Percentiles rank a stretch among this genome's conserved stretches.
These are phyloP conservation scores for Circinella umbellata DNA, from an alignment of 371 early-diverging fungal species.

Conservation along the genomic window DNA sequence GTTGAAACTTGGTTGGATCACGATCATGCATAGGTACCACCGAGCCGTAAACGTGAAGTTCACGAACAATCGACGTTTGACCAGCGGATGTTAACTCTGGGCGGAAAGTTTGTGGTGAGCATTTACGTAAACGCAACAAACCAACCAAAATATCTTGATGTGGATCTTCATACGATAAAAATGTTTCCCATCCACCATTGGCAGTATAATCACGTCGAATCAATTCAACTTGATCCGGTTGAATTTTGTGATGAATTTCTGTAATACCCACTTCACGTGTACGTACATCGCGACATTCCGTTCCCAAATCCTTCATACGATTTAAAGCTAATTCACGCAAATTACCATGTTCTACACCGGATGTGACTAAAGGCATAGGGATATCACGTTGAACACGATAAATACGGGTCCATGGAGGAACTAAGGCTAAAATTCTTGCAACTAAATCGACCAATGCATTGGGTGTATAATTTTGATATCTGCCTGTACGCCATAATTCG, in stretches of 20 bases:
- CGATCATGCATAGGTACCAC: constrained; percentile 97
- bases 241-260: constrained; percentile 96
- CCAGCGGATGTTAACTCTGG: constrained; percentile 86
- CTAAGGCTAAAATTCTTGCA: constrained; percentile 95
- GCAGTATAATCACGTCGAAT: constrained; percentile 99
- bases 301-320: constrained; percentile 98
- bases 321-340: constrained; percentile 97
- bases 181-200: constrained; percentile 99
- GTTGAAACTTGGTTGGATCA: constrained; percentile 99
- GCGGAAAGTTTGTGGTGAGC: constrained; percentile 90
- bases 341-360: constrained; percentile 99
- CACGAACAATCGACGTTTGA: constrained; percentile 95
- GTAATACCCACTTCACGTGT: constrained; percentile 99
- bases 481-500: constrained; percentile 99
- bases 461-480: constrained; percentile 99
- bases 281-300: constrained; percentile 98
- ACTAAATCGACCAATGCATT: constrained; percentile 98
- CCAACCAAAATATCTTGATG: constrained; percentile 99
- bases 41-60: constrained; percentile 99
- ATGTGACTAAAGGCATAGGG: constrained; percentile 99
- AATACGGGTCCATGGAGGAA: constrained; percentile 99
- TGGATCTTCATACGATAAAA: constrained; percentile 99
- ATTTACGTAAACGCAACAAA: constrained; percentile 96
- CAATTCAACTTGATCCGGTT: constrained; percentile 95
- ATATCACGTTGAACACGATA: constrained; percentile 99